Evolutionary conservation across 495 filamentous ascomycete genomes (phyloP), one percentile per base, ranked within the genome.

Genomic region (Usnea hakonensis): DNA sequence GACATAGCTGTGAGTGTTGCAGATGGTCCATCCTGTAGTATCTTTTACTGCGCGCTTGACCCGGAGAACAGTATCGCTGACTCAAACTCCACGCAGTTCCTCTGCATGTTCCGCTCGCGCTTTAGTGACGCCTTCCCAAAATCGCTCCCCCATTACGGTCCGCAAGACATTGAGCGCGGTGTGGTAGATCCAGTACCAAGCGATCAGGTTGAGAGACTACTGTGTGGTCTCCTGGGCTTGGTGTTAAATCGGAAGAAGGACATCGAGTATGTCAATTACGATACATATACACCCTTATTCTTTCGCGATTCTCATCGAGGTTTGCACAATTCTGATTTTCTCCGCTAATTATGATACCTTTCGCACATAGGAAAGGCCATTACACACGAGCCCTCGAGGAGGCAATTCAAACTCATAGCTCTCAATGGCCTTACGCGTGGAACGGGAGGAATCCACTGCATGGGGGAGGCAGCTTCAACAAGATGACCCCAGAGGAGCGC

Each of bases 211-310:
- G 93, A 97, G 76, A 81, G 85, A 68, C 83, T 98, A 50, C 77
- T 98, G 37, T 97, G 95, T 79, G 90, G 90, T 67, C 76, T 98
- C 50, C 74, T 98, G 26, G 84, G 90, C 35, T 78, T 97, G 70
- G 82, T 96, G 58, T 80, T 97, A 65, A 98, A 98, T 70, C 85
- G 94, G 69, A 97, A 97, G 80, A 96, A 98, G 70, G 89, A 94
- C 78, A 88, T 97, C 69, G 95, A 97, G 94, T 98, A 84, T 76
- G 91, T 79, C 68, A 68, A 68, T 71, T 75, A 48, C 32, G 14
- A 23, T 35, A 21, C 36, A 23, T 35, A 8, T 10, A 30, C 33
- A 40, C 32, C 21, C 14, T 23, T n/a, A 55, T 6, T 16, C 10
- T 21, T 10, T 17, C 33, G 36, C 14, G 5, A n/a, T n/a, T n/a